Percentiles rank a stretch among this genome's conserved stretches.
Conservation (phyloP, 805 yeast species). For the Ogataea polymorpha region DNA sequence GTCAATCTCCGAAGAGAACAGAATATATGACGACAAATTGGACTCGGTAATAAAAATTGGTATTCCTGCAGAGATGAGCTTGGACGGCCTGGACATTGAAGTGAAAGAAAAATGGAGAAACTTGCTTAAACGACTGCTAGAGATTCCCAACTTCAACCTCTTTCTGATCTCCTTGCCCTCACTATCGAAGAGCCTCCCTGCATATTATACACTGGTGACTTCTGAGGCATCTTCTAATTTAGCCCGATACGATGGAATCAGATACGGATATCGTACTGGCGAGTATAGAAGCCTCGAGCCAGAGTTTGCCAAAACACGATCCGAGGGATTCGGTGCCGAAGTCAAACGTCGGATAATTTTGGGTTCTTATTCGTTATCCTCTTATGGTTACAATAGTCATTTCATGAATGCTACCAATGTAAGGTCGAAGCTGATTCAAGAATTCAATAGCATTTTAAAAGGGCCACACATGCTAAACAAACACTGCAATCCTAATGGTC, state of each 20-base stretch:
- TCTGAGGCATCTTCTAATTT: conserved; percentile 94
- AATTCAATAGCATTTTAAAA: conserved; percentile 64
- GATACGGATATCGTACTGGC: conserved; percentile 64
- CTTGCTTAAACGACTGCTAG: conserved; percentile 42
- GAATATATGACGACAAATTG: conserved; percentile 27
- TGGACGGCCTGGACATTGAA: conserved; percentile 49
- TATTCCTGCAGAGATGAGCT: conserved; percentile 62
- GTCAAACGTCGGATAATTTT: conserved; percentile 79
- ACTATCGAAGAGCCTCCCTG: conserved; percentile 62
- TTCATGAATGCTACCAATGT: conserved; percentile 71
- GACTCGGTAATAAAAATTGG: conserved; percentile 52
- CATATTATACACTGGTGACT: conserved; percentile 84
- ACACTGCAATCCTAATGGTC: conserved; percentile 32
- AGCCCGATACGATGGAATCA: conserved; percentile 84
- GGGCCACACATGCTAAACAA: conserved; percentile 41
- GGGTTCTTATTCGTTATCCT: conserved; percentile 83
- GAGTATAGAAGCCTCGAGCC: conserved; percentile 31
- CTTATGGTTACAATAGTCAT: conserved; percentile 70
- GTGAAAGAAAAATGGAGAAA: conserved; percentile 47
- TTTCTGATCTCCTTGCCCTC: conserved; percentile 69
- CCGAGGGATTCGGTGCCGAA: conserved; percentile 70
- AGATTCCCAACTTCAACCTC: conserved; percentile 50
- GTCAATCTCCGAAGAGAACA: conserved; percentile 37
- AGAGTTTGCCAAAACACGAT: conserved; percentile 54
- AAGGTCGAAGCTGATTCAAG: conserved; percentile 56